phyloP scores from a whole-genome alignment of 1,284 basidiomycete genomes.

The Phellinidium pouzarii region DNA sequence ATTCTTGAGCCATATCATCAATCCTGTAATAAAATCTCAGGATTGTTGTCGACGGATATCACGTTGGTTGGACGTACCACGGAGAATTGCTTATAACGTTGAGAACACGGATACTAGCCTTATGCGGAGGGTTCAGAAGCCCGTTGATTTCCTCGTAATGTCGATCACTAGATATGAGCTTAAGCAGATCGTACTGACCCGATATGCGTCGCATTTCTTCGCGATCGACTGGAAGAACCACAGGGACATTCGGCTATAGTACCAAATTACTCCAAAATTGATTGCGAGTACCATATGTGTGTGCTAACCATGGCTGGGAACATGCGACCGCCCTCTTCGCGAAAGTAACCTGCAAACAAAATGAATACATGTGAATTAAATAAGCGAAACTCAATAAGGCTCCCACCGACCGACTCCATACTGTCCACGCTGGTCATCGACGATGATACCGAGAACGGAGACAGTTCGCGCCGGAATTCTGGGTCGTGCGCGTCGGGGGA shows the following conservation, averaged over 20 bases:
- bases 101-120: constrained; percentile 14
- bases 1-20: constrained; percentile 18
- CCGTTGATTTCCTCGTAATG: constrained; percentile 12
- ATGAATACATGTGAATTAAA: not conserved
- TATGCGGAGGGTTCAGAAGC: constrained; percentile 15
- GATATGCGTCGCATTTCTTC: constrained; percentile 15
- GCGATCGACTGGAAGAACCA: constrained; percentile 16
- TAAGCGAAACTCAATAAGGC: not conserved
- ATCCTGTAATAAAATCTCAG: too few relatives aligned
- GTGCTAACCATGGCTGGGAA: constrained; percentile 13
- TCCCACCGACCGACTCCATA: constrained; percentile 15
- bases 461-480: constrained; percentile 6
- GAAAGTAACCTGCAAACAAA: constrained; percentile 13
- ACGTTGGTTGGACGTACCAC: constrained; percentile 11
- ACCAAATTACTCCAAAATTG: not conserved
- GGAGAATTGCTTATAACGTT: constrained; percentile 17
- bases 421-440: constrained; percentile 19
- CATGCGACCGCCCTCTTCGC: constrained; percentile 18
- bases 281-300: not conserved
- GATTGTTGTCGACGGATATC: too few relatives aligned
- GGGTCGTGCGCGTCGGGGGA: constrained; percentile 3
- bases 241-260: constrained; percentile 11
- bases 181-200: constrained; percentile 12
- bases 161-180: constrained; percentile 10
- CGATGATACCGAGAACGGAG: constrained; percentile 16